A percentile compares a stretch with the other conserved stretches of the same genome.
Conservation (phyloP, 257 asterid genomes). For the Nicotiana sylvestris region DNA sequence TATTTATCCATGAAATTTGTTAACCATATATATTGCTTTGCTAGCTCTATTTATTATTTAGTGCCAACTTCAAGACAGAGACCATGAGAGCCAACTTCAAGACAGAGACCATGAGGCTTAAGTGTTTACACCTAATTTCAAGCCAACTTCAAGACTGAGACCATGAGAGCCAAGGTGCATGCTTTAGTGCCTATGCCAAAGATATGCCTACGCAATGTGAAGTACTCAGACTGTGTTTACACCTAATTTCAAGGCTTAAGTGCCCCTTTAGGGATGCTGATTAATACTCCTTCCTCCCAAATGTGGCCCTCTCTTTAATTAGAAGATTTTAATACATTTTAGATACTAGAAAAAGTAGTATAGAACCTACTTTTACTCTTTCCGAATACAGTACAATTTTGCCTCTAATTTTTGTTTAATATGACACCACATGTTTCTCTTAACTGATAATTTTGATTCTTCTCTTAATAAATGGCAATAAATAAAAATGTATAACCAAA, state of each 20-base stretch:
- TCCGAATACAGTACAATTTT: not conserved
- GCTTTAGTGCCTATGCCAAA: not conserved
- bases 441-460: not conserved
- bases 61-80: not conserved
- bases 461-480: not conserved
- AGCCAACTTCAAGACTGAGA: not conserved
- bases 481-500: not conserved
- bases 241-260: not conserved
- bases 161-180: not conserved
- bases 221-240: not conserved
- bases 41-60: not conserved
- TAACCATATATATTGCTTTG: not conserved
- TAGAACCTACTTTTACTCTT: not conserved
- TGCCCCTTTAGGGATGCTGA: not conserved
- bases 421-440: conserved; percentile 4
- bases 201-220: not conserved
- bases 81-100: not conserved
- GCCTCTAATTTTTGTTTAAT: not conserved
- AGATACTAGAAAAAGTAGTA: not conserved
- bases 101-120: not conserved
- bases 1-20: not conserved
- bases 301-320: not conserved
- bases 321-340: not conserved
- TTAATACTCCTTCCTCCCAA: not conserved
- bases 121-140: too few species aligned